Percentiles rank a stretch among this genome's conserved stretches.
phyloP scores from a whole-genome alignment of 169 alveolate species.

The Perkinsus chesapeaki region DNA sequence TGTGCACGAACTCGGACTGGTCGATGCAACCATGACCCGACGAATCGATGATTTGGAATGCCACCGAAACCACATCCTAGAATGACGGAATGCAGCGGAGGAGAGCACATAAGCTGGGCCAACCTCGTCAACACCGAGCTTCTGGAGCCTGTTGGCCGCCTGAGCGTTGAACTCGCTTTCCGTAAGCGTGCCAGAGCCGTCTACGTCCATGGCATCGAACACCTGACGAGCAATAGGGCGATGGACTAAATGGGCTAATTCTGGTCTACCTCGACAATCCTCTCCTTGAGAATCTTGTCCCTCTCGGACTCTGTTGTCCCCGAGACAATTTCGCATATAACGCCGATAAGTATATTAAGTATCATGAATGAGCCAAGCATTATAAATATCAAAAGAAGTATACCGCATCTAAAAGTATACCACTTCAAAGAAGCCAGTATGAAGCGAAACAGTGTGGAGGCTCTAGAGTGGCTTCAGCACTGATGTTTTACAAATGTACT shows the following conservation, averaged over 20 bases:
- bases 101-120: neutral
- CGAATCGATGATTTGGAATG: neutral
- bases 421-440: too few relatives aligned
- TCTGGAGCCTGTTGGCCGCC: neutral
- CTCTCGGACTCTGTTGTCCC: neutral
- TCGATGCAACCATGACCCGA: neutral
- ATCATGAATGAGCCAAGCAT: conserved; percentile 11
- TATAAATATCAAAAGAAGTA: neutral
- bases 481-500: too few relatives aligned
- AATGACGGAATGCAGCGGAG: neutral
- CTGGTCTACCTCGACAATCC: conserved; percentile 4
- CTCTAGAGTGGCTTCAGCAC: too few relatives aligned
- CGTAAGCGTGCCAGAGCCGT: neutral
- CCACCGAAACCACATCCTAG: neutral
- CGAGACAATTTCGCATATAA: conserved; percentile 11
- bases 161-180: neutral
- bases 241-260: neutral
- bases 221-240: neutral
- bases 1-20: conserved; percentile 1
- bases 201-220: neutral
- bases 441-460: too few relatives aligned
- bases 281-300: neutral
- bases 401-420: neutral
- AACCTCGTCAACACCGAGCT: neutral
- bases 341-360: conserved; percentile 15